phyloP scores from a whole-genome alignment of 179 eudicot genomes.

The Spinacia oleracea region DNA sequence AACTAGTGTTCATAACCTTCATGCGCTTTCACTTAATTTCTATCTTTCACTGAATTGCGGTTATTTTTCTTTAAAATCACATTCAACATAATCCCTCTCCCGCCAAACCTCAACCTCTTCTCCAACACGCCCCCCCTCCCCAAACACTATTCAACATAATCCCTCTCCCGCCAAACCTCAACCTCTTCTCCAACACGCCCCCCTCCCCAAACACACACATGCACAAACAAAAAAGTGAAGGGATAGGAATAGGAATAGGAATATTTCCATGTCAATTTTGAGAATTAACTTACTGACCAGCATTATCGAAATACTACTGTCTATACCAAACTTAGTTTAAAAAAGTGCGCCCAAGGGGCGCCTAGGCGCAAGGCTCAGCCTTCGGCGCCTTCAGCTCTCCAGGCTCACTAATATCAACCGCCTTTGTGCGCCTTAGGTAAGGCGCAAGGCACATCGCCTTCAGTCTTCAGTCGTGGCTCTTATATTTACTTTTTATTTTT shows the following conservation, averaged over 20 bases:
- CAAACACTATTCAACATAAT: neutral
- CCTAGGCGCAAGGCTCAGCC: no score
- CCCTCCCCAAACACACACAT: no score
- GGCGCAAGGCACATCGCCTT: no score
- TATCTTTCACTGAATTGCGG: neutral
- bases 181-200: neutral
- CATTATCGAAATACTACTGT: neutral
- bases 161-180: neutral
- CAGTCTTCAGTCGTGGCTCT: no score
- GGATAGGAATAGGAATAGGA: no score
- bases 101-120: neutral
- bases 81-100: neutral
- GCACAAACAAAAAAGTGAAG: neutral
- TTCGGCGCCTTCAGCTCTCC: no score
- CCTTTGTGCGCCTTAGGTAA: no score
- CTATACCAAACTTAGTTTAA: no score
- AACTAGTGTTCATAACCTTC: neutral
- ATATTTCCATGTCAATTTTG: neutral
- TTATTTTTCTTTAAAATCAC: neutral
- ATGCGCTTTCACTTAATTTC: neutral
- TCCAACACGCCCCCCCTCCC: neutral
- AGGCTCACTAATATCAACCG: no score
- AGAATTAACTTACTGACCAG: neutral
- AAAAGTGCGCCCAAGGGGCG: no score
- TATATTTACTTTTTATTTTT: no score